Base-by-base conservation (phyloP, 495 filamentous ascomycete genomes). In the Aspergillus saccharolyticus region DNA sequence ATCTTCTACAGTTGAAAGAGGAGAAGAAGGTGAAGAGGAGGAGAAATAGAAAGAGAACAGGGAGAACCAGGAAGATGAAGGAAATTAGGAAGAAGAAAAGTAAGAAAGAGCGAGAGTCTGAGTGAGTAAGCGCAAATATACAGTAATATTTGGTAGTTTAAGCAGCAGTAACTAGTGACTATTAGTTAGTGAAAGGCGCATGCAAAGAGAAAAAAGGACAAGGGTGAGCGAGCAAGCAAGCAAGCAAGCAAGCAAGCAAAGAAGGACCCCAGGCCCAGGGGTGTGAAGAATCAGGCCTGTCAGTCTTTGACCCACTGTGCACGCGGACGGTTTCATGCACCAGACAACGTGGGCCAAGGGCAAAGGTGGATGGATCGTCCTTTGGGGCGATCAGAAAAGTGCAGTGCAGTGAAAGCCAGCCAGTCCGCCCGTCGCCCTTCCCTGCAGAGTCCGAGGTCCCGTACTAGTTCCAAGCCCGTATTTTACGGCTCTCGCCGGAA, bases 251-350 rank as follows among this genome's bases (percentile, higher is more conserved):
- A n/a, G n/a, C n/a, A n/a, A 42, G 42, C 6, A 28, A 22, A 18
- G 30, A 21, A 51, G 53, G 24, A 52, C 30, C 33, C 33, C 33
- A 5, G 33, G 33, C 39, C 63, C 59, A 63, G 60, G 63, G 59
- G 59, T 58, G 55, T 74, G 71, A 68, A 72, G 68, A 70, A 74
- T 66, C 70, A 56, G 65, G 69, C 66, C 70, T 74, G 71, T 71
- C 72, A 75, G 66, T 67, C 66, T 51, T 39, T 63, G 71, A 72
- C 67, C 73, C 73, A 74, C 71, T 57, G 61, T 63, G 69, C 73
- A 75, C 73, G 73, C 72, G 72, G 71, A 69, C 65, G 65, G 72
- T 75, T 72, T 73, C 69, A 72, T 73, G 72, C 72, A 75, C 68
- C 66, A 67, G 66, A 70, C 67, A 75, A 75, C 73, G 73, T 75